These are phyloP conservation scores for Jackrogersella multiformis DNA, from an alignment of 495 filamentous ascomycete species.

Conservation along the genomic window DNA sequence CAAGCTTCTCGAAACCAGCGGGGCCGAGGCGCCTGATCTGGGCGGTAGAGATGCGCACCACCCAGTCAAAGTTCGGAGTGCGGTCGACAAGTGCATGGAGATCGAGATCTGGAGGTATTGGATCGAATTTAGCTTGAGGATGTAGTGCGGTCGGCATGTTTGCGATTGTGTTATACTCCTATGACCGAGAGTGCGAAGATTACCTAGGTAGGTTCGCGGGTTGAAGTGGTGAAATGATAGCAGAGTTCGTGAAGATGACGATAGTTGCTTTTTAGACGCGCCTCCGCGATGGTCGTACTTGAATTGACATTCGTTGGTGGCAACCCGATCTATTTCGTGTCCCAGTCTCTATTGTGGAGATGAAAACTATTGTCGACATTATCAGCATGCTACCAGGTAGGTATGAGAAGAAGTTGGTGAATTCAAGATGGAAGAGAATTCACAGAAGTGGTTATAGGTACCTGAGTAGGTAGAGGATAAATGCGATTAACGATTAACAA, in stretches of 20 bases:
- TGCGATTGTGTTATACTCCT: neutral
- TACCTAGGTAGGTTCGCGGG: neutral
- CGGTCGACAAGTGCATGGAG: conserved; percentile 74
- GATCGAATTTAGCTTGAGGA: conserved; percentile 78
- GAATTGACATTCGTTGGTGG: neutral
- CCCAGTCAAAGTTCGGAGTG: conserved; percentile 85
- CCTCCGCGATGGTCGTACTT: conserved; percentile 4
- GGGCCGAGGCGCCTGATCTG: conserved; percentile 76
- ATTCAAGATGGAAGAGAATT: neutral
- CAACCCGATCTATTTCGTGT: neutral
- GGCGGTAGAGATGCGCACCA: conserved; percentile 75
- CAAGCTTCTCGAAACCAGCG: conserved; percentile 80
- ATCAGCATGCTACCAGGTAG: neutral
- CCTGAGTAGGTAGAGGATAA: conserved; percentile 1
- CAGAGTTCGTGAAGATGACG: conserved; percentile 27
- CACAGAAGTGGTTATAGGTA: neutral
- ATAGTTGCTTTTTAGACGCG: conserved; percentile 14
- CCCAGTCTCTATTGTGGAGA: neutral
- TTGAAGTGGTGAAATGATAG: neutral
- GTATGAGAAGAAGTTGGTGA: neutral
- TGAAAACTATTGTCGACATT: neutral
- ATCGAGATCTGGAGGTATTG: conserved; percentile 85
- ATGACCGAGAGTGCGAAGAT: neutral
- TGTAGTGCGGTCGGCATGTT: conserved; percentile 75
- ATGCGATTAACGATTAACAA: neutral